These are phyloP conservation scores for Dactylorhiza incarnata DNA, from an alignment of 106 monocot species.

Conservation along the genomic window DNA sequence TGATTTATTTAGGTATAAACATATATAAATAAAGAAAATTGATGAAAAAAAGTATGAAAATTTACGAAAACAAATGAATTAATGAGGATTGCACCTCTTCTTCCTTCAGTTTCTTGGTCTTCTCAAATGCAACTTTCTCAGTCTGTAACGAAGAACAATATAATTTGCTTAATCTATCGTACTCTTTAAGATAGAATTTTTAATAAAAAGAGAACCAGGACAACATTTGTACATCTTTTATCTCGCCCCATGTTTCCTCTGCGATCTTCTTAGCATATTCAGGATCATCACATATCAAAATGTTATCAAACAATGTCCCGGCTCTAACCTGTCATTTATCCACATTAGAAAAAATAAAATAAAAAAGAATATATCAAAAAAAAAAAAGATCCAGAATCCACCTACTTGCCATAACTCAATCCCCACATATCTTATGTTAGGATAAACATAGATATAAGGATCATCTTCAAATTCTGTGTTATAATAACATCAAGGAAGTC, in stretches of 20 bases:
- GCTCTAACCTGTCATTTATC: constrained; percentile 56
- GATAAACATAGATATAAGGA: constrained; percentile 58
- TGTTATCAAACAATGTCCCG: constrained; percentile 78
- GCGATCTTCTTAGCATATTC: constrained; percentile 72
- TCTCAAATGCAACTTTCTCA: constrained; percentile 33
- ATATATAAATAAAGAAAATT: not conserved
- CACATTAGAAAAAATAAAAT: not conserved
- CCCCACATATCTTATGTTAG: constrained; percentile 62
- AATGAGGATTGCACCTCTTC: constrained; percentile 7
- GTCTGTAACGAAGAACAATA: constrained; percentile 26
- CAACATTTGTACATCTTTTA: constrained; percentile 50
- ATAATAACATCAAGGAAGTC: not conserved
- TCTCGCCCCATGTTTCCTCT: constrained; percentile 83
- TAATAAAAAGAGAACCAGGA: not conserved
- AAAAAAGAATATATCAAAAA: not conserved
- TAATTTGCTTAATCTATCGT: not conserved
- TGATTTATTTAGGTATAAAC: not conserved
- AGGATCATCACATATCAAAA: constrained; percentile 64
- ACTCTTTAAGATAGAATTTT: not conserved
- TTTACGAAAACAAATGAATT: not conserved
- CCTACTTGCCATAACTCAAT: constrained; percentile 69
- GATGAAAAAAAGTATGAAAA: not conserved
- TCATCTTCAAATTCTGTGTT: constrained; percentile 71
- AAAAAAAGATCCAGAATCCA: not conserved
- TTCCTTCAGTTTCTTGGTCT: constrained; percentile 5